Evolutionary conservation across 192 early-diverging fungal species (phyloP), one percentile per base, ranked within the genome.

Genomic region (Entophlyctis luteolus): DNA sequence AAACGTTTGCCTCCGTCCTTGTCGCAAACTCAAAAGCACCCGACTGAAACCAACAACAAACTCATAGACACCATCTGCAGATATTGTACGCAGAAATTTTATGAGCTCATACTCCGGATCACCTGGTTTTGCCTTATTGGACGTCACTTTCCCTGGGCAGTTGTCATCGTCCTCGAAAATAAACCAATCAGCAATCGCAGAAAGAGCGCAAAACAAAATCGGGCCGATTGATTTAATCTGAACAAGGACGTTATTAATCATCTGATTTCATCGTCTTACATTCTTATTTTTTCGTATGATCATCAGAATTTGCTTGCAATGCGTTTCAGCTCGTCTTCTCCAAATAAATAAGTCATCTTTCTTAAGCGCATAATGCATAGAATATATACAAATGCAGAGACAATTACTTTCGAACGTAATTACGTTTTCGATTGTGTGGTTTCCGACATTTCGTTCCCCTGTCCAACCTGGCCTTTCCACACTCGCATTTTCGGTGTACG

Each of bases 161-260:
- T 34, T 31, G 36, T 35, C 25, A 1, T 52, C 35, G 29, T 66
- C 63, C 22, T 66, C 63, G 22, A 54, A 54, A 2, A 66, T 52
- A 23, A 47, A 66, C 63, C 63, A 66, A 28, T 66, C 63, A 8
- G 50, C 29, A 25, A 66, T 38, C 23, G 50, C 8, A 25, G 20
- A 36, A 0, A 66, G 3, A 23, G 37, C 29, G 16, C 39, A 10
- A 23, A 12, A 66, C 12, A 66, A 6, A 0, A 55, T 25, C 23
- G 50, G 49, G 1, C 25, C 34, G 23, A 54, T 48, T 18, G 14
- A 6, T 34, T 25, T 18, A n/a, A 57, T 34, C 52, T 66, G 63
- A 54, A 12, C 39, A 12, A 28, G 55, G 29, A 18, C 36, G 23
- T 34, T 22, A 53, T 53, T 1, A 53, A 18, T 12, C 50, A 53